Percentiles rank a stretch among this genome's conserved stretches.
Conservation (phyloP, 805 yeast genomes). For the Candida maris region DNA sequence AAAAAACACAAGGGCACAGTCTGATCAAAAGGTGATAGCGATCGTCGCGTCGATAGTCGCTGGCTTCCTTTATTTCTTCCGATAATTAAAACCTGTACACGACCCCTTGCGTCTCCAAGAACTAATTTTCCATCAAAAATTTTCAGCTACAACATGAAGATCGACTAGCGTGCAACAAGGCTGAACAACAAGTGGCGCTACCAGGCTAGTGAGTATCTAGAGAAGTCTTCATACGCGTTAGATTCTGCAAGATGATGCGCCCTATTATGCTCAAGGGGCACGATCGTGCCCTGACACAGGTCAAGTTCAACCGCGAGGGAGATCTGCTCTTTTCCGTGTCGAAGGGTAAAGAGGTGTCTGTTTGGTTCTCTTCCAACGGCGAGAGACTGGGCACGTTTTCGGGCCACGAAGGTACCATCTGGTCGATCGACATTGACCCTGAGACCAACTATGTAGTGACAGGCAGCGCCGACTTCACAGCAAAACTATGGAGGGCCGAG, state of each 20-base stretch:
- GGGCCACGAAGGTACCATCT: slow-evolving; percentile 90
- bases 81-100: not conserved
- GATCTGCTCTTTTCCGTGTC: slow-evolving; percentile 89
- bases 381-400: slow-evolving; percentile 91
- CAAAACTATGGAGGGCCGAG: slow-evolving; percentile 78
- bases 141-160: slow-evolving; percentile 2
- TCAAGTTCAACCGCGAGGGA: slow-evolving; percentile 92
- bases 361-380: slow-evolving; percentile 95
- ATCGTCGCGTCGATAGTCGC: too few species aligned
- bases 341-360: slow-evolving; percentile 83
- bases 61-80: too few species aligned
- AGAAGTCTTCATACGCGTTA: too few species aligned
- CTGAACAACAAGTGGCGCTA: not conserved
- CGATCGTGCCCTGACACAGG: slow-evolving; percentile 96
- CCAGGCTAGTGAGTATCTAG: not conserved
- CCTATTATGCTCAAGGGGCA: slow-evolving; percentile 83
- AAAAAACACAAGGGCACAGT: too few species aligned
- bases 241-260: slow-evolving; percentile 44
- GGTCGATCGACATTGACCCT: slow-evolving; percentile 85
- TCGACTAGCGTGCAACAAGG: not conserved
- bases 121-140: slow-evolving; percentile 5
- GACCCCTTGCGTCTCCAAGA: slow-evolving; percentile 2
- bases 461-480: slow-evolving; percentile 85
- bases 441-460: slow-evolving; percentile 71
- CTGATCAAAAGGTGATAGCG: too few species aligned